These are phyloP conservation scores for Mrakia frigida DNA, from an alignment of 768 basidiomycete genomes.

Conservation along the genomic window DNA sequence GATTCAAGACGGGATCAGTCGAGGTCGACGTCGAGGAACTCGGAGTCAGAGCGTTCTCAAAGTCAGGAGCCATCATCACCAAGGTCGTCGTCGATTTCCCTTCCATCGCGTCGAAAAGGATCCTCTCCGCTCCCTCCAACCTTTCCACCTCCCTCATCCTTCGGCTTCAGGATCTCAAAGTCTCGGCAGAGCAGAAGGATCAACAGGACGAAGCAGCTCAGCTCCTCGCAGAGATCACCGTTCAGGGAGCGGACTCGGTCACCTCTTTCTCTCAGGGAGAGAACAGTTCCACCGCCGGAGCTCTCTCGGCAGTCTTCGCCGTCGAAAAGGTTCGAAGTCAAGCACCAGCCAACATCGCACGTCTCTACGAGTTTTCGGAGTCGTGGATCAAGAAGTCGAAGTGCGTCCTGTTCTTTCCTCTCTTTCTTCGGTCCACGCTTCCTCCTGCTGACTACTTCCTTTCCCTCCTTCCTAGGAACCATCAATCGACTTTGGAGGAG, in stretches of 20 bases:
- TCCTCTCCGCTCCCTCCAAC: background rate
- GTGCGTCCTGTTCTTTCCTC: conserved; percentile 44
- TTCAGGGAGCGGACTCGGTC: background rate
- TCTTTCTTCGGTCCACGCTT: background rate
- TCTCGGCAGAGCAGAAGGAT: conserved; percentile 6
- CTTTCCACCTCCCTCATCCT: background rate
- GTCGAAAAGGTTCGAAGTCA: conserved; percentile 35
- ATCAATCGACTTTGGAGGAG: conserved; percentile 62
- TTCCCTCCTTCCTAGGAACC: conserved; percentile 35
- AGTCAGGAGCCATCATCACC: background rate
- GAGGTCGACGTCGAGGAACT: conserved; percentile 16
- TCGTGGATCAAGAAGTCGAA: conserved; percentile 77
- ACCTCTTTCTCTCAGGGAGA: background rate
- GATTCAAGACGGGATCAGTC: conserved; percentile 1
- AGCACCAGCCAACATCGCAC: conserved; percentile 74
- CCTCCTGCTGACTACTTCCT: background rate
- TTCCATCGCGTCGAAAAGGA: background rate
- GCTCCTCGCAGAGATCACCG: background rate
- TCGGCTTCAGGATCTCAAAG: background rate
- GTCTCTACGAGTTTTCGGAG: conserved; percentile 69
- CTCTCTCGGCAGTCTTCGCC: conserved; percentile 24
- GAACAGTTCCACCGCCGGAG: background rate
- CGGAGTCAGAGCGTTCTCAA: background rate
- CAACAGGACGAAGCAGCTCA: background rate
- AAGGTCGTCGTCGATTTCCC: background rate